Conservation (phyloP, 2,329 filamentous ascomycete genomes). For the Pleoardoris graminearum region DNA sequence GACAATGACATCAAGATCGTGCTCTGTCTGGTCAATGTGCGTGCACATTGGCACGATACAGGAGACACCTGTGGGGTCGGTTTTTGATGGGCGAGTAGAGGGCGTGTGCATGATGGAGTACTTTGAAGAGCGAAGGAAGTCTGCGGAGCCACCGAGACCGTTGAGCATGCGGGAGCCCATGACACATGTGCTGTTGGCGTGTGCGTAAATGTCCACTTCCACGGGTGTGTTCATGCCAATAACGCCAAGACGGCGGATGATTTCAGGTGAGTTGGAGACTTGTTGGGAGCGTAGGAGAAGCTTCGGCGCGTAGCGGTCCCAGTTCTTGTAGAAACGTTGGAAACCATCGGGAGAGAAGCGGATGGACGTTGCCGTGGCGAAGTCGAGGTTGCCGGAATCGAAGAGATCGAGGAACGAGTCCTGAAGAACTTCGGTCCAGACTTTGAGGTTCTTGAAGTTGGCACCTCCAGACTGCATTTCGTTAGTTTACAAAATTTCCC, state of each 20-base stretch:
- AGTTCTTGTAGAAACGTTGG: conserved; percentile 86
- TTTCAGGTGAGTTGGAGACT: conserved; percentile 87
- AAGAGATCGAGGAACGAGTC: conserved; percentile 93
- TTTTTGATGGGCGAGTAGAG: conserved; percentile 77
- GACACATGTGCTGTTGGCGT: conserved; percentile 88
- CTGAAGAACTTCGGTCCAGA: conserved; percentile 93
- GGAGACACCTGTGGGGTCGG: conserved; percentile 76
- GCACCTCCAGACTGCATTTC: conserved; percentile 59
- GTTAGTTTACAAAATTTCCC: conserved; percentile 3
- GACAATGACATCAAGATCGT: conserved; percentile 90
- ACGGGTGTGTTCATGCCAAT: conserved; percentile 97
- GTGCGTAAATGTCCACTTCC: conserved; percentile 92
- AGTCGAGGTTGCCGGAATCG: conserved; percentile 84
- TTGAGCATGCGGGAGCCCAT: conserved; percentile 89
- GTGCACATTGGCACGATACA: conserved; percentile 96
- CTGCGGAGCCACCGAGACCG: conserved; percentile 78
- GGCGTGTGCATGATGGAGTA: conserved; percentile 96
- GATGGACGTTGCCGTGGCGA: conserved; percentile 86
- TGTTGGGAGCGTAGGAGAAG: conserved; percentile 85
- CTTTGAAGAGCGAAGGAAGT: conserved; percentile 78
- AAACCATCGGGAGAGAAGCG: conserved; percentile 91
- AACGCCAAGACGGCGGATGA: conserved; percentile 82
- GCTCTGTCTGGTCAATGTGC: conserved; percentile 90
- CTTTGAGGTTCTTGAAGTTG: conserved; percentile 84
- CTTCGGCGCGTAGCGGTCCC: conserved; percentile 78